Evolutionary conservation across 495 filamentous ascomycete genomes (phyloP).

Genomic region (Hyaloscypha bicolor): DNA sequence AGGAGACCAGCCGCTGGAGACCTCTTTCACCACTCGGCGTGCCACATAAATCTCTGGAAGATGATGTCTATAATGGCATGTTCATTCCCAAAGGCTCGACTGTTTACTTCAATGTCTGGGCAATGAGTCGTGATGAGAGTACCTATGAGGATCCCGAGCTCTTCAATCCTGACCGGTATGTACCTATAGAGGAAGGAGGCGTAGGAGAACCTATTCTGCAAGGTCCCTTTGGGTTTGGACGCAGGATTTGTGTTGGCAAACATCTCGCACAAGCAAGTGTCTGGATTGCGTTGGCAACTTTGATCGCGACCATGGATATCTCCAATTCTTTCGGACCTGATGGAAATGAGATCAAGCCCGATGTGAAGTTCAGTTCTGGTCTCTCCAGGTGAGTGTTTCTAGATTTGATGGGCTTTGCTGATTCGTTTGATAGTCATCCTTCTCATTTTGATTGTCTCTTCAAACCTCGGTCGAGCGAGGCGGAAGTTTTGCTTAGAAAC

Average conservation of each 20-base stretch:
- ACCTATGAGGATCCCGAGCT: slow-evolving; percentile 43
- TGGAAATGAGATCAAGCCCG: neutral
- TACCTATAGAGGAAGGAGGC: slow-evolving; percentile 45
- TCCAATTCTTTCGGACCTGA: neutral
- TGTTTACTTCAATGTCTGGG: slow-evolving; percentile 49
- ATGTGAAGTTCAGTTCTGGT: neutral
- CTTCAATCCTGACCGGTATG: slow-evolving; percentile 50
- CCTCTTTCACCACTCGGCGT: slow-evolving; percentile 30
- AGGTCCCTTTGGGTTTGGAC: slow-evolving; percentile 57
- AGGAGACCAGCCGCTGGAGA: slow-evolving; percentile 34
- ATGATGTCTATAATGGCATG: slow-evolving; percentile 47
- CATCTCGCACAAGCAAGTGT: slow-evolving; percentile 25
- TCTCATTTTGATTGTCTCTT: slow-evolving; percentile 6
- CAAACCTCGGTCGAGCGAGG: slow-evolving; percentile 2
- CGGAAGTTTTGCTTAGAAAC: neutral
- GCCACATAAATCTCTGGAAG: slow-evolving; percentile 38
- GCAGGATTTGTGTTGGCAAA: slow-evolving; percentile 30
- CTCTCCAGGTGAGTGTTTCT: neutral
- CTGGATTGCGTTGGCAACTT: slow-evolving; percentile 18
- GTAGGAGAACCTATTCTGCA: slow-evolving; percentile 50
- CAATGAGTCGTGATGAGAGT: slow-evolving; percentile 45
- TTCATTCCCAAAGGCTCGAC: slow-evolving; percentile 48
- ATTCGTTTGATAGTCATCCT: slow-evolving; percentile 16
- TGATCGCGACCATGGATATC: slow-evolving; percentile 17
- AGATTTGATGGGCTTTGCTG: neutral